Percentiles rank a stretch among this genome's conserved stretches.
Evolutionary conservation across 139 green algal species (phyloP).

Genomic region (Coelastrella sp.): DNA sequence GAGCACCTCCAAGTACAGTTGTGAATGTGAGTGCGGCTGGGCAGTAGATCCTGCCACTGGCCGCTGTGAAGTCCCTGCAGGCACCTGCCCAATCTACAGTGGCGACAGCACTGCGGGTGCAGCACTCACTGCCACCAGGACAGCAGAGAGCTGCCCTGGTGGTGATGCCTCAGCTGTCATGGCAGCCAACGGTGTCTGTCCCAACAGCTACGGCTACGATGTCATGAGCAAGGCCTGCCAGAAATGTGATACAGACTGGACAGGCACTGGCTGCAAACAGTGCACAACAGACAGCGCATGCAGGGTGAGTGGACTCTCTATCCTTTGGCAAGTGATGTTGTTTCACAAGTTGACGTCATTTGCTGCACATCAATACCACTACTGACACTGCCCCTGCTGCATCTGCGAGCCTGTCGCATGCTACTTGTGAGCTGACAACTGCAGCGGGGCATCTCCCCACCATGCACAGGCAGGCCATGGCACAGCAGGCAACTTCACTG

Average conservation of each 20-base stretch:
- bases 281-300: conserved; percentile 61
- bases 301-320: conserved; percentile 14
- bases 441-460: no score
- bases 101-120: background rate
- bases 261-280: conserved; percentile 54
- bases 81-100: conserved; percentile 21
- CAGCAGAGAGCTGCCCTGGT: background rate
- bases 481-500: background rate
- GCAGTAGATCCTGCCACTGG: background rate
- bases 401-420: no score
- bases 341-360: no score
- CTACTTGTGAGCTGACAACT: no score
- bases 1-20: conserved; percentile 4
- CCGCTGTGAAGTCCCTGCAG: conserved; percentile 44
- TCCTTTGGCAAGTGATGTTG: background rate
- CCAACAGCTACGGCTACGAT: conserved; percentile 38
- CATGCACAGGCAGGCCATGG: no score
- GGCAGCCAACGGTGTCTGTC: conserved; percentile 19
- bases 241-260: conserved; percentile 47
- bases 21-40: conserved; percentile 53
- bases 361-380: no score
- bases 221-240: conserved; percentile 24
- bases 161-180: background rate
- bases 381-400: no score
- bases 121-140: background rate